These are phyloP conservation scores for Penicillium sp. DNA, from an alignment of 2,329 filamentous ascomycete species.

Conservation along the genomic window DNA sequence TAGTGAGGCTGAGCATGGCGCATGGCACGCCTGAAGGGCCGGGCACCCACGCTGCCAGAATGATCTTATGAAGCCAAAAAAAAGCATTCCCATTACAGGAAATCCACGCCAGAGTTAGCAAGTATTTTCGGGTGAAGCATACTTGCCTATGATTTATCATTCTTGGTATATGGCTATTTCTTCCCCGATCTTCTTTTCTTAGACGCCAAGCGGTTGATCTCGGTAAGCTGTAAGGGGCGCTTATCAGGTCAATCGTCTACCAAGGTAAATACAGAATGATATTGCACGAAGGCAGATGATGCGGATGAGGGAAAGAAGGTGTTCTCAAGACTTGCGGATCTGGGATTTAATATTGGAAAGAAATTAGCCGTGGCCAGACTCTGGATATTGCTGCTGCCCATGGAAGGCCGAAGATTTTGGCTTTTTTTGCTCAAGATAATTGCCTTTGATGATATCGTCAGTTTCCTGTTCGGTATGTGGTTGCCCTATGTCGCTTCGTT, in stretches of 20 bases:
- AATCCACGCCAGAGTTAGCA: not conserved
- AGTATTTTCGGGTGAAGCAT: not conserved
- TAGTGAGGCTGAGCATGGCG: not conserved
- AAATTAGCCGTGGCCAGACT: not conserved
- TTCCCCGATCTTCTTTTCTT: too few relatives aligned
- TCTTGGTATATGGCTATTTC: too few relatives aligned
- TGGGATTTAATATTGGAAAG: not conserved
- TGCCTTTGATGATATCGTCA: not conserved
- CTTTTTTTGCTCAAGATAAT: not conserved
- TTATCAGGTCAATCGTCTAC: too few relatives aligned
- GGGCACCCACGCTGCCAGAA: not conserved
- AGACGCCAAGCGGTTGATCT: too few relatives aligned
- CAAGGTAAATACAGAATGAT: not conserved
- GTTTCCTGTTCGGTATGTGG: not conserved
- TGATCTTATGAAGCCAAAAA: not conserved
- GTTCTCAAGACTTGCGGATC: not conserved
- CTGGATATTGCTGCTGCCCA: not conserved
- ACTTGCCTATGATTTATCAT: too few relatives aligned
- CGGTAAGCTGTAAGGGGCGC: too few relatives aligned
- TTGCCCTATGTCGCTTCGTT: not conserved
- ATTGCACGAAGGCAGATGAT: not conserved
- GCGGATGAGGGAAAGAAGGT: not conserved
- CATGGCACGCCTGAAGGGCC: not conserved
- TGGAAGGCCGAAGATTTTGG: not conserved
- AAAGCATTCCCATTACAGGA: not conserved